Conservation (phyloP, 257 asterid genomes). For the Capsicum chinense region DNA sequence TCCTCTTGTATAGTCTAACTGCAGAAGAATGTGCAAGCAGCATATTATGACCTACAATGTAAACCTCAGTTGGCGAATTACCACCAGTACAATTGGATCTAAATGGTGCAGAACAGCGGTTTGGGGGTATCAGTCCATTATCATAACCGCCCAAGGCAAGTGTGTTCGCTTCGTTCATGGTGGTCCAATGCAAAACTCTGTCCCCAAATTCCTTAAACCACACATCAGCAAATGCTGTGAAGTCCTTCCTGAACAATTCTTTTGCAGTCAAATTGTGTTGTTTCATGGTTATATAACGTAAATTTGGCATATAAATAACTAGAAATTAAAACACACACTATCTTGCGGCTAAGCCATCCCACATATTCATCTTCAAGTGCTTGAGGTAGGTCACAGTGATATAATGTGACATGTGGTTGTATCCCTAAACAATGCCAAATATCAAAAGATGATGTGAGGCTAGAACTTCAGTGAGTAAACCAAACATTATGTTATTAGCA, state of each 20-base stretch:
- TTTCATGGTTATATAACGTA: background rate
- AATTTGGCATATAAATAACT: background rate
- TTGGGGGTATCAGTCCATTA: constrained; percentile 46
- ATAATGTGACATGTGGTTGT: constrained; percentile 52
- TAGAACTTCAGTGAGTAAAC: background rate
- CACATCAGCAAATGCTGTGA: constrained; percentile 50
- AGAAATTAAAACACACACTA: constrained; percentile 45
- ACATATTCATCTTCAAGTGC: constrained; percentile 60
- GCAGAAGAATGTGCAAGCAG: constrained; percentile 54
- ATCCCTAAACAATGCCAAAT: constrained; percentile 47
- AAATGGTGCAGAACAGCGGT: constrained; percentile 45
- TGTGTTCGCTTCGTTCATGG: constrained; percentile 55
- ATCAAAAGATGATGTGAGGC: background rate
- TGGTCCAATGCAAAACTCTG: constrained; percentile 60
- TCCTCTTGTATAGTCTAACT: constrained; percentile 39
- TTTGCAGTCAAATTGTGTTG: background rate
- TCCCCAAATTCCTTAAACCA: constrained; percentile 67
- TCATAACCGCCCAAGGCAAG: constrained; percentile 51
- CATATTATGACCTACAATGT: constrained; percentile 50
- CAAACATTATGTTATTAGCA: too few relatives aligned
- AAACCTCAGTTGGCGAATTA: constrained; percentile 50
- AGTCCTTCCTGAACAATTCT: constrained; percentile 50
- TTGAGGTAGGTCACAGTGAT: constrained; percentile 59
- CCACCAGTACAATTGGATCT: constrained; percentile 36
- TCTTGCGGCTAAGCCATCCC: constrained; percentile 56